Conservation (phyloP, 2,329 filamentous ascomycete genomes). For the Fusarium metavorans region DNA sequence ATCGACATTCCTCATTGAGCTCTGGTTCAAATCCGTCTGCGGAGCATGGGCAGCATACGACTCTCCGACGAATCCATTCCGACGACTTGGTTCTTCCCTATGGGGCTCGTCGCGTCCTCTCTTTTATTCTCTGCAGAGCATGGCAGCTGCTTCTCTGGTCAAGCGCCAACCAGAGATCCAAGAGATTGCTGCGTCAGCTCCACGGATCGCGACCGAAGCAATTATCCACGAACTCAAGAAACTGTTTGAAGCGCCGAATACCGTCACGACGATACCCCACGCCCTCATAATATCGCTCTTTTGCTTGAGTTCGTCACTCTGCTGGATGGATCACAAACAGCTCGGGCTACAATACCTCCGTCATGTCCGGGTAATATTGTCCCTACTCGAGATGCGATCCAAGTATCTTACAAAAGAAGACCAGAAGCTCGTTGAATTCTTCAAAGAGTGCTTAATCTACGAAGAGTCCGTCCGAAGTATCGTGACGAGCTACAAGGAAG, state of each 20-base stretch:
- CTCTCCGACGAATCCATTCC: constrained; percentile 33
- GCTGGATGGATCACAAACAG: constrained; percentile 37
- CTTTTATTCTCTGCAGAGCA: constrained; percentile 38
- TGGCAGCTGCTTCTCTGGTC: constrained; percentile 33
- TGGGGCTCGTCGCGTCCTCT: constrained; percentile 27
- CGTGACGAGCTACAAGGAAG: constrained; percentile 31
- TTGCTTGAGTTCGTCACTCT: constrained; percentile 36
- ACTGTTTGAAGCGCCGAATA: constrained; percentile 27
- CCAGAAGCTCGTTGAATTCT: constrained; percentile 25
- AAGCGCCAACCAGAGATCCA: constrained; percentile 24
- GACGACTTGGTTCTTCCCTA: constrained; percentile 23
- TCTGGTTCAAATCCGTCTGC: constrained; percentile 40
- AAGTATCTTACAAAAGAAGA: constrained; percentile 25
- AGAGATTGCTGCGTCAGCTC: constrained; percentile 29
- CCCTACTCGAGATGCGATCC: constrained; percentile 28
- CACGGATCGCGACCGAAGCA: constrained; percentile 31
- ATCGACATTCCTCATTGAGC: constrained; percentile 27
- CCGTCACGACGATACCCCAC: constrained; percentile 21
- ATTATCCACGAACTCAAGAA: constrained; percentile 29
- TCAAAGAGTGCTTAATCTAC: constrained; percentile 36
- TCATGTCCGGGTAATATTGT: constrained; percentile 33
- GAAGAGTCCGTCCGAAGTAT: constrained; percentile 37
- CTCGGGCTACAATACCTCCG: constrained; percentile 36
- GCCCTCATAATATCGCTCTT: constrained; percentile 33
- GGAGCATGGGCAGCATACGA: constrained; percentile 40